A percentile compares a stretch with the other conserved stretches of the same genome.
These are phyloP conservation scores for Stachybotrys chartarum DNA, from an alignment of 2,329 filamentous ascomycete species.

Conservation along the genomic window DNA sequence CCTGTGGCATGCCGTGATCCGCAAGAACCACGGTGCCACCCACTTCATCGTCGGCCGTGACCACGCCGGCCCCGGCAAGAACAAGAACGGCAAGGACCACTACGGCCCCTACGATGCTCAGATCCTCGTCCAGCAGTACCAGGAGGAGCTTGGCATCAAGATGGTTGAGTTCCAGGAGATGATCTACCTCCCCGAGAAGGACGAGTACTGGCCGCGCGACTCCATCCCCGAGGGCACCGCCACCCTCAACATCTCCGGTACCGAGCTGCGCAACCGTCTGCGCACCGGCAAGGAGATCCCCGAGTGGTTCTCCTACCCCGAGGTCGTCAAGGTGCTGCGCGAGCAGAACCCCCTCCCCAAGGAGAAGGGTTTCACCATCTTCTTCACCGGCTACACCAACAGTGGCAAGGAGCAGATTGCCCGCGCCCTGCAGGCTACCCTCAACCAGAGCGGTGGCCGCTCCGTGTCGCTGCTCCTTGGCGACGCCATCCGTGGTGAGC, in stretches of 20 bases:
- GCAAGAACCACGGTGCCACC: slow-evolving; percentile 98
- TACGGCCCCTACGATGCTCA: slow-evolving; percentile 98
- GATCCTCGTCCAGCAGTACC: slow-evolving; percentile 92
- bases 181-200: slow-evolving; percentile 94
- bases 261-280: slow-evolving; percentile 86
- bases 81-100: slow-evolving; percentile 92
- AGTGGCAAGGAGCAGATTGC: slow-evolving; percentile 95
- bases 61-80: slow-evolving; percentile 96
- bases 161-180: slow-evolving; percentile 99
- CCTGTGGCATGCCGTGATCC: slow-evolving; percentile 99
- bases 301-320: slow-evolving; percentile 99
- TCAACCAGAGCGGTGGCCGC: slow-evolving; percentile 96
- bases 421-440: slow-evolving; percentile 88
- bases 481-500: slow-evolving; percentile 88
- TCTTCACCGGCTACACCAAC: slow-evolving; percentile 96
- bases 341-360: slow-evolving; percentile 91
- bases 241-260: slow-evolving; percentile 81
- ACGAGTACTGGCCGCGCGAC: slow-evolving; percentile 93
- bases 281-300: slow-evolving; percentile 91
- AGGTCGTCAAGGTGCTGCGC: slow-evolving; percentile 92
- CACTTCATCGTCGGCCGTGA: slow-evolving; percentile 99
- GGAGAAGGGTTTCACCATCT: slow-evolving; percentile 94
- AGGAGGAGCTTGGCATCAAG: slow-evolving; percentile 93
- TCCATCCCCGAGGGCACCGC: slow-evolving; percentile 77
- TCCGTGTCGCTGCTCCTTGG: slow-evolving; percentile 91